A percentile compares a stretch with the other conserved stretches of the same genome.
phyloP scores from a whole-genome alignment of 2,329 filamentous ascomycete genomes.

The Coniella vitis region DNA sequence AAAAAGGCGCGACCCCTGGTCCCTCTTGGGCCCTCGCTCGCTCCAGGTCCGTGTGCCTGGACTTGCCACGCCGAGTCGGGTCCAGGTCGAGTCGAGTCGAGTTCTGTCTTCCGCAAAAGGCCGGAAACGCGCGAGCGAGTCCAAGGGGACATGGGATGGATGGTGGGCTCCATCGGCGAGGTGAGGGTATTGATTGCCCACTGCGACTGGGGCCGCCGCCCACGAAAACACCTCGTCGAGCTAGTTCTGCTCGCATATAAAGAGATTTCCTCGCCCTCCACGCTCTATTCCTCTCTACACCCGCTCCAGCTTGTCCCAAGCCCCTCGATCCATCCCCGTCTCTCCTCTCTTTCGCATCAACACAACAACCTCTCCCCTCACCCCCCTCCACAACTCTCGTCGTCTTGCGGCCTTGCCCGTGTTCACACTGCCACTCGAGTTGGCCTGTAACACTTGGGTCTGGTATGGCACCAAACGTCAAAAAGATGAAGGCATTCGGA shows the following conservation, averaged over 20 bases:
- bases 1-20: constrained; percentile 7
- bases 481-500: constrained; percentile 25
- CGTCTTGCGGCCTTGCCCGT: constrained; percentile 13
- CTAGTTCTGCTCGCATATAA: constrained; percentile 10
- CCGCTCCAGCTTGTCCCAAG: background rate
- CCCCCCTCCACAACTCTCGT: constrained; percentile 10
- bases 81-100: no score
- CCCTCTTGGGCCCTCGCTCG: no score
- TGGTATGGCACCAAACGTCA: constrained; percentile 26
- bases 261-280: constrained; percentile 5
- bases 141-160: no score
- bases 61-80: constrained; percentile 7
- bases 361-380: constrained; percentile 14
- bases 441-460: constrained; percentile 24
- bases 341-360: constrained; percentile 16
- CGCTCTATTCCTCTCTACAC: background rate
- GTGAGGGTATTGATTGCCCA: constrained; percentile 9
- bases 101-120: no score
- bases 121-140: background rate
- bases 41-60: constrained; percentile 9
- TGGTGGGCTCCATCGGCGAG: no score
- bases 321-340: background rate
- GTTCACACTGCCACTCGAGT: constrained; percentile 19
- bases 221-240: constrained; percentile 8
- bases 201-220: background rate